phyloP scores from a whole-genome alignment of 2,329 filamentous ascomycete genomes.

The Pezicula carpinea region DNA sequence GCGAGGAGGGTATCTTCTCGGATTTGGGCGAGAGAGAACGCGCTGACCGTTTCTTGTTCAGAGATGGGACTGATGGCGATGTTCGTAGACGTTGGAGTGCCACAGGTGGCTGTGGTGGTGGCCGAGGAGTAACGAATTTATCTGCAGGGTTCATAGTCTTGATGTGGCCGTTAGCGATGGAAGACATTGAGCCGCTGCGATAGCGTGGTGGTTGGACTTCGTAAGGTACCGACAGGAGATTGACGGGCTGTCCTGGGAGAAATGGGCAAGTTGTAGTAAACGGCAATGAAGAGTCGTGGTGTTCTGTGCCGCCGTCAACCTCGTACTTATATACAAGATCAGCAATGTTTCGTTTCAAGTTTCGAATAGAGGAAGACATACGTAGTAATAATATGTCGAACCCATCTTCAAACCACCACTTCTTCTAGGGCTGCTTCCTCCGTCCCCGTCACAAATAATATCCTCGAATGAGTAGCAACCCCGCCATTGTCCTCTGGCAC shows the following conservation, averaged over 20 bases:
- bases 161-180: slow-evolving; percentile 51
- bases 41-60: slow-evolving; percentile 19
- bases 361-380: slow-evolving; percentile 42
- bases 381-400: slow-evolving; percentile 92
- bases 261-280: slow-evolving; percentile 78
- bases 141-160: slow-evolving; percentile 76
- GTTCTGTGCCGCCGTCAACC: slow-evolving; percentile 72
- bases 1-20: slow-evolving; percentile 13
- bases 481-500: slow-evolving; percentile 74
- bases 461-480: slow-evolving; percentile 84
- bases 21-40: slow-evolving; percentile 23
- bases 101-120: slow-evolving; percentile 45
- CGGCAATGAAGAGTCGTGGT: slow-evolving; percentile 66
- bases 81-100: slow-evolving; percentile 38
- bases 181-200: slow-evolving; percentile 63
- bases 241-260: slow-evolving; percentile 82
- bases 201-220: slow-evolving; percentile 54
- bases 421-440: slow-evolving; percentile 49
- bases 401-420: slow-evolving; percentile 87
- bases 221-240: slow-evolving; percentile 75
- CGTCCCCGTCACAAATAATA: slow-evolving; percentile 73
- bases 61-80: slow-evolving; percentile 30
- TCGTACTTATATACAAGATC: slow-evolving; percentile 62
- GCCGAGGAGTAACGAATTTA: slow-evolving; percentile 67
- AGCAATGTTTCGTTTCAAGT: slow-evolving; percentile 24